These are phyloP conservation scores for Dianthus caryophyllus DNA, from an alignment of 148 eudicot species.

Conservation along the genomic window DNA sequence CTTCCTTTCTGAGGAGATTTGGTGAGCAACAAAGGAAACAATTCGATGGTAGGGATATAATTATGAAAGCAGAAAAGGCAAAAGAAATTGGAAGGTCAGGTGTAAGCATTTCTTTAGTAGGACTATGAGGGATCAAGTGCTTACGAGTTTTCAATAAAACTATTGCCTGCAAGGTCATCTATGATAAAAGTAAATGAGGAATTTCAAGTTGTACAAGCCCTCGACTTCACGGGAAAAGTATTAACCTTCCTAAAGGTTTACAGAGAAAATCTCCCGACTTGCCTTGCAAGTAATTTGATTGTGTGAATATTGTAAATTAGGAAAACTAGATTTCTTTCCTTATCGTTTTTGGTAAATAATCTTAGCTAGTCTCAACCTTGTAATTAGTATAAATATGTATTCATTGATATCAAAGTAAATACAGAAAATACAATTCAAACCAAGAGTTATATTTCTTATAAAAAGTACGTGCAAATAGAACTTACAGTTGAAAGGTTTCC, in stretches of 20 bases:
- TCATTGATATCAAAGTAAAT: no score
- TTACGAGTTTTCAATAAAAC: conserved; percentile 94
- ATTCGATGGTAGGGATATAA: background rate
- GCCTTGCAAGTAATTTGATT: no score
- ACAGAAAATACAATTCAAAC: background rate
- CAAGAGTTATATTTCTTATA: background rate
- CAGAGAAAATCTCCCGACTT: no score
- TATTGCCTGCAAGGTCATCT: conserved; percentile 97
- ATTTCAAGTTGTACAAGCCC: conserved; percentile 65
- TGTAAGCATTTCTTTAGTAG: conserved; percentile 1
- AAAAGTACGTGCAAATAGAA: conserved; percentile 1
- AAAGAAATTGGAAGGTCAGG: background rate
- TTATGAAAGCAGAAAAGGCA: background rate
- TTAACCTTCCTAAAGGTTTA: no score
- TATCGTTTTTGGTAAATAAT: no score
- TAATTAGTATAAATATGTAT: no score
- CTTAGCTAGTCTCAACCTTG: no score
- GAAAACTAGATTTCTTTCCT: no score
- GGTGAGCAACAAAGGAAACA: background rate
- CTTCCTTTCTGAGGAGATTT: no score
- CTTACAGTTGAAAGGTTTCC: conserved; percentile 88
- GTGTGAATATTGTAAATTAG: no score
- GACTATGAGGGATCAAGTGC: conserved; percentile 26
- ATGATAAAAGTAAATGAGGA: conserved; percentile 72
- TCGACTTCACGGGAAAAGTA: conserved; percentile 67